Percentiles rank a stretch among this genome's conserved stretches.
Conservation (phyloP, 2,329 filamentous ascomycete genomes). For the Aspergillus sp. region DNA sequence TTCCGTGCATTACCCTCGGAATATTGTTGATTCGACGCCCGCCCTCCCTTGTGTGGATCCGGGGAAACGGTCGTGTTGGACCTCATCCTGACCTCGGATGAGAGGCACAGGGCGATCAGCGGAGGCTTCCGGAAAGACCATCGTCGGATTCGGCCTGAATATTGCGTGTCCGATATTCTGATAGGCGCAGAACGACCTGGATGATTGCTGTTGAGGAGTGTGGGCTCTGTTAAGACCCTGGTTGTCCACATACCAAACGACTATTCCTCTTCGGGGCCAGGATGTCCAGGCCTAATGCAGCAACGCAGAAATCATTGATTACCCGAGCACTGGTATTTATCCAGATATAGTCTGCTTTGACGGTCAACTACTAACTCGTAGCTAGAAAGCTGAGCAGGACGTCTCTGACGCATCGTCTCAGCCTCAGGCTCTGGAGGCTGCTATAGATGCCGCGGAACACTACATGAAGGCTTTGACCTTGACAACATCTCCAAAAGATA, state of each 20-base stretch:
- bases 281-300: conserved; percentile 31
- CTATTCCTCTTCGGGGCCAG: conserved; percentile 12
- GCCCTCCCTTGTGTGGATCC: not conserved
- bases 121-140: conserved; percentile 13
- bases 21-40: conserved; percentile 1
- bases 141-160: not conserved
- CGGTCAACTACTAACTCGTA: conserved; percentile 29
- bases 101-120: conserved; percentile 7
- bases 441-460: conserved; percentile 74
- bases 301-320: conserved; percentile 27
- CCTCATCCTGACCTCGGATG: conserved; percentile 19
- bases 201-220: conserved; percentile 10
- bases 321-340: conserved; percentile 33
- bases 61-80: not conserved
- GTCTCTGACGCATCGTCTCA: conserved; percentile 54
- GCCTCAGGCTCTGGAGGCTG: conserved; percentile 68
- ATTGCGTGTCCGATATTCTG: conserved; percentile 2
- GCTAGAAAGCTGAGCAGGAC: conserved; percentile 55
- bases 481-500: conserved; percentile 62
- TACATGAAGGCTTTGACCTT: conserved; percentile 75
- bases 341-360: not conserved
- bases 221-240: conserved; percentile 12
- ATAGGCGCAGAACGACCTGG: conserved; percentile 10
- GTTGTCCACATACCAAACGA: conserved; percentile 8
- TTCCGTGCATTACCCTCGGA: not conserved